A percentile compares a stretch with the other conserved stretches of the same genome.
phyloP scores from a whole-genome alignment of 441 rosid species.

The Eruca vesicaria region DNA sequence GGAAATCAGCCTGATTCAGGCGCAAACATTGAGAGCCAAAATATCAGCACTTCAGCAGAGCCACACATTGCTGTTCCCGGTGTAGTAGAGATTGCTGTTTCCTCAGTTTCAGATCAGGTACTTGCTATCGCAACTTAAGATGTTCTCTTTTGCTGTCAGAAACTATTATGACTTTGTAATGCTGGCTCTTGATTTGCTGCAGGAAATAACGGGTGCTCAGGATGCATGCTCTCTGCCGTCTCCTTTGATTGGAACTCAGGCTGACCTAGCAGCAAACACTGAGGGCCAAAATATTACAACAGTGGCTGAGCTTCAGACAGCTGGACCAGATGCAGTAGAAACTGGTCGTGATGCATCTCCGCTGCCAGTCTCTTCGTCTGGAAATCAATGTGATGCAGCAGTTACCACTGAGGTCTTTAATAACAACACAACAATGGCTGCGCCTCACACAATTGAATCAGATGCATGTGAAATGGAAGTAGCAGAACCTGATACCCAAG shows the following conservation, averaged over 20 bases:
- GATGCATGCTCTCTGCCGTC: slow-evolving; percentile 21
- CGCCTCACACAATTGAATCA: slow-evolving; percentile 25
- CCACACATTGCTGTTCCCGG: slow-evolving; percentile 15
- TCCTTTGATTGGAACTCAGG: slow-evolving; percentile 28
- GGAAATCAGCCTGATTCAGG: slow-evolving; percentile 36
- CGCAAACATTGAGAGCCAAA: slow-evolving; percentile 27
- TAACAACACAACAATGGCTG: slow-evolving; percentile 38
- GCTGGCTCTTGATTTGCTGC: background rate
- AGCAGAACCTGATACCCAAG: slow-evolving; percentile 28
- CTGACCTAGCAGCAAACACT: slow-evolving; percentile 10
- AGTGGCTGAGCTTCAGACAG: slow-evolving; percentile 13
- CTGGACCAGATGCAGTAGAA: slow-evolving; percentile 16
- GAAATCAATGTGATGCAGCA: slow-evolving; percentile 35
- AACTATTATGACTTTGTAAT: slow-evolving; percentile 9
- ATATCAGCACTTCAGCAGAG: slow-evolving; percentile 23
- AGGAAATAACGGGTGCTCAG: slow-evolving; percentile 17
- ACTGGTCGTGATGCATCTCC: slow-evolving; percentile 25
- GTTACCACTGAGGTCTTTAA: slow-evolving; percentile 27
- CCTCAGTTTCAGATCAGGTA: slow-evolving; percentile 29
- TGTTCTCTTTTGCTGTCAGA: background rate
- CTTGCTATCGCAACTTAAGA: background rate
- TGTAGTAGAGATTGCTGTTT: slow-evolving; percentile 21
- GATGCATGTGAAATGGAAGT: slow-evolving; percentile 33
- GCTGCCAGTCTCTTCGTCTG: slow-evolving; percentile 25
- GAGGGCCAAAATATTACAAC: slow-evolving; percentile 21